Base-by-base conservation (phyloP, 148 eudicot species). In the Suaeda aralocaspica region DNA sequence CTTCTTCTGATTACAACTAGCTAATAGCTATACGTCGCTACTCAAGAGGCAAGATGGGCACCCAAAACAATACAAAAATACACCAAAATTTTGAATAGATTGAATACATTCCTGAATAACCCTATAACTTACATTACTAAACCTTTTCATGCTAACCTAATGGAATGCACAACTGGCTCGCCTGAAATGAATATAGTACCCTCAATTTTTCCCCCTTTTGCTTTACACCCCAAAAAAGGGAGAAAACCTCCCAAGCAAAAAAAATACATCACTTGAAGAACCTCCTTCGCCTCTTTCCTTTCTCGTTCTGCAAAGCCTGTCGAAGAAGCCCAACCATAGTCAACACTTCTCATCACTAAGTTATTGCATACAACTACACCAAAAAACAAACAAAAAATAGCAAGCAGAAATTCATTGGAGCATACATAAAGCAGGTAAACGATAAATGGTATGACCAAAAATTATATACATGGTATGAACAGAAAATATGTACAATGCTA, bases 231-330 rank as follows among this genome's bases (percentile, higher is more conserved):
- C 10, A 30, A 39, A 26, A 44, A 13, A 53, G 62, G 29, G 31
- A 71, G 63, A 25, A 31, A 67, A 29, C 58, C 58, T 46, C 45
- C 22, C 26, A 72, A n/a, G n/a, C 42, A 67, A 51, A 60, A 50
- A 67, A 71, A 65, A 36, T 26, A 60, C 6, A 15, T 66, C 44
- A 59, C 66, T 71, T 66, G 70, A 66, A 72, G 72, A 42, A 65
- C 44, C 59, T 59, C 68, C 80, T 66, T 30, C 76, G 59, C 76
- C 62, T 77, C 68, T 66, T 77, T 28, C 79, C 79, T 60, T 77
- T 77, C 12, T 67, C 75, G 59, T 61, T 77, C 57, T 77, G 80
- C 76, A 50, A 10, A 52, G 80, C 80, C 80, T 77, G 80, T 49
- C 25, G 30, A 59, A 22, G 45, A 72, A 72, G 61, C 51, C 9